phyloP scores from a whole-genome alignment of 2,329 filamentous ascomycete species.

The Aspergillus pseudonomiae region DNA sequence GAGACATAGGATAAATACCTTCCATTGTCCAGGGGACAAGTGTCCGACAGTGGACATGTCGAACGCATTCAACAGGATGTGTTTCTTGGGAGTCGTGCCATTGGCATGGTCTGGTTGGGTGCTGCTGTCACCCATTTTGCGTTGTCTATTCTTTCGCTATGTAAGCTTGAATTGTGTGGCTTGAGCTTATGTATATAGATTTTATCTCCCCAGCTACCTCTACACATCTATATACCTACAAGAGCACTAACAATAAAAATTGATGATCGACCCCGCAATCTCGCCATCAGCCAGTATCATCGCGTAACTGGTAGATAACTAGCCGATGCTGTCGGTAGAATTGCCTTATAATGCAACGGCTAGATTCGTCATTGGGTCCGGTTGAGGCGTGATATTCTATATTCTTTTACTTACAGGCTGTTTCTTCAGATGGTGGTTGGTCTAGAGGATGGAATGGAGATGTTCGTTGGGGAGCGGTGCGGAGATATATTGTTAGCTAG shows the following conservation, averaged over 20 bases:
- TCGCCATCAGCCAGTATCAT: slow-evolving; percentile 18
- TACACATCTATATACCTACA: neutral
- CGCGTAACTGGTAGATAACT: slow-evolving; percentile 9
- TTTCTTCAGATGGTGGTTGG: neutral
- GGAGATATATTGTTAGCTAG: neutral
- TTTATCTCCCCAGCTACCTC: neutral
- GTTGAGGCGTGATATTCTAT: slow-evolving; percentile 16
- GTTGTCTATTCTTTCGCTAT: slow-evolving; percentile 11
- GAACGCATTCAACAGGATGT: slow-evolving; percentile 66
- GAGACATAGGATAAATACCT: slow-evolving; percentile 44
- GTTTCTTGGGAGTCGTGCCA: slow-evolving; percentile 45
- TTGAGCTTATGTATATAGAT: neutral
- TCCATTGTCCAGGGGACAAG: slow-evolving; percentile 69
- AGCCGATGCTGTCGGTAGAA: neutral
- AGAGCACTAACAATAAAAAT: neutral
- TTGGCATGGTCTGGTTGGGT: neutral
- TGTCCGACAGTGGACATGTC: slow-evolving; percentile 69
- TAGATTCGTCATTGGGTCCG: slow-evolving; percentile 28
- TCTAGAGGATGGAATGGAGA: neutral
- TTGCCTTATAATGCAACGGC: neutral
- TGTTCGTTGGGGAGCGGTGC: neutral
- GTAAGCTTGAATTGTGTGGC: neutral
- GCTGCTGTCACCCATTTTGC: slow-evolving; percentile 24
- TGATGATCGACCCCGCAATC: slow-evolving; percentile 6
- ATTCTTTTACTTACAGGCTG: neutral